phyloP scores from a whole-genome alignment of 1,284 basidiomycete genomes.

The Austroboletus niveus region DNA sequence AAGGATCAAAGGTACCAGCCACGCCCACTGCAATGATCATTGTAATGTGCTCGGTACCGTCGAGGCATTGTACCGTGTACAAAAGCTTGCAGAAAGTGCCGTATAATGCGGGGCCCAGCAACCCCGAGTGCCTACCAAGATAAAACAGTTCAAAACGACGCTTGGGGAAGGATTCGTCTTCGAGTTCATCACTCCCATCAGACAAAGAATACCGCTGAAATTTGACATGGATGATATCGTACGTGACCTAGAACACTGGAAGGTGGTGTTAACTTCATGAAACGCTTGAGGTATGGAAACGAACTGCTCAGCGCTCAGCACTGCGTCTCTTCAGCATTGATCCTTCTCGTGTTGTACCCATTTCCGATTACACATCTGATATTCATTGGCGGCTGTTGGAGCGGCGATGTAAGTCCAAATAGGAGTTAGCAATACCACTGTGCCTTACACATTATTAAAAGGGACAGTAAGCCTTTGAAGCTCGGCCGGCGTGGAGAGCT shows the following conservation, averaged over 20 bases:
- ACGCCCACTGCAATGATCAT: conserved; percentile 39
- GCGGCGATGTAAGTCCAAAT: neutral
- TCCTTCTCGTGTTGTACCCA: neutral
- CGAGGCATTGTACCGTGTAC: conserved; percentile 38
- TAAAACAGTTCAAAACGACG: conserved; percentile 41
- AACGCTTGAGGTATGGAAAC: neutral
- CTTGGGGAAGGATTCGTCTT: conserved; percentile 42
- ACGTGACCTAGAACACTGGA: conserved; percentile 41
- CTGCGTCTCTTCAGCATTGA: neutral
- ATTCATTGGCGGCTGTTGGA: neutral
- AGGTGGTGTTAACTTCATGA: conserved; percentile 28
- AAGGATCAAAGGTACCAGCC: conserved; percentile 38
- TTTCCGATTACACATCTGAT: neutral
- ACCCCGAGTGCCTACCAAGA: conserved; percentile 43
- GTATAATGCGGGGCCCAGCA: conserved; percentile 15
- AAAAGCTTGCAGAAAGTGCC: too few species aligned
- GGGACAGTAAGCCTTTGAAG: too few species aligned
- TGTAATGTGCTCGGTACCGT: conserved; percentile 28
- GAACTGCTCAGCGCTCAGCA: neutral
- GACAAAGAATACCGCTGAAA: conserved; percentile 47
- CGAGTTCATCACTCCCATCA: conserved; percentile 47
- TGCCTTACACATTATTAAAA: neutral
- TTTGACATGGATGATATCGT: conserved; percentile 46
- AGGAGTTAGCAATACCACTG: neutral
- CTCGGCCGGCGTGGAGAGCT: neutral